phyloP scores from a whole-genome alignment of 1,139 yeast genomes.

The Debaryomyces sp. region DNA sequence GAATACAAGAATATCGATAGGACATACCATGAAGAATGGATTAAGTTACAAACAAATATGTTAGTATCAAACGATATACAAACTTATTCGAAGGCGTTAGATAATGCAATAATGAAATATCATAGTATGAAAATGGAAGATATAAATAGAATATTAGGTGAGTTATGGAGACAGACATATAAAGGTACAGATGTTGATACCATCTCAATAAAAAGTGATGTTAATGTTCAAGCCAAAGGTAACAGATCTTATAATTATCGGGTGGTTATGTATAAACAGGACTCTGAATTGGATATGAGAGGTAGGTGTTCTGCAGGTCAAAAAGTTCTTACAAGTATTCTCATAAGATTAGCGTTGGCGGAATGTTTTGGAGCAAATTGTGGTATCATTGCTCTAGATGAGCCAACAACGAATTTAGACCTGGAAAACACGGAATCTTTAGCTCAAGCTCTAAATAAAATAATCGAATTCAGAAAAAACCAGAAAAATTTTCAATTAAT shows the following conservation, averaged over 20 bases:
- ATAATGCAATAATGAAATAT: constrained; percentile 90
- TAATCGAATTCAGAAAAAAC: constrained; percentile 70
- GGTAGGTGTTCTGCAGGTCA: constrained; percentile 99
- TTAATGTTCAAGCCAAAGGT: constrained; percentile 57
- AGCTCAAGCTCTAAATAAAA: constrained; percentile 76
- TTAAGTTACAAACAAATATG: constrained; percentile 73
- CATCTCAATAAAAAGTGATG: constrained; percentile 82
- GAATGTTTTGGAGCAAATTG: constrained; percentile 96
- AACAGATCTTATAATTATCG: constrained; percentile 85
- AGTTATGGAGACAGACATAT: constrained; percentile 91
- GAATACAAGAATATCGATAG: constrained; percentile 73
- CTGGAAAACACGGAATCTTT: constrained; percentile 85
- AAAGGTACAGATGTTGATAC: constrained; percentile 95
- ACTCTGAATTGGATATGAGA: constrained; percentile 93
- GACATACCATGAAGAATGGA: constrained; percentile 69
- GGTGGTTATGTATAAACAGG: constrained; percentile 93
- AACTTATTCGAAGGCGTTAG: constrained; percentile 83
- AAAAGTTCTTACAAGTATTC: constrained; percentile 88
- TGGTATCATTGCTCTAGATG: constrained; percentile 95
- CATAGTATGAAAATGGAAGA: constrained; percentile 93
- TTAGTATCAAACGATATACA: constrained; percentile 84
- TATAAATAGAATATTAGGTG: constrained; percentile 84
- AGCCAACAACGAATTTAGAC: constrained; percentile 96
- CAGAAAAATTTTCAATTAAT: constrained; percentile 93
- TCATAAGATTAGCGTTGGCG: constrained; percentile 88